Evolutionary conservation across 2,329 filamentous ascomycete species (phyloP).

Genomic region (Fusarium miscanthi): DNA sequence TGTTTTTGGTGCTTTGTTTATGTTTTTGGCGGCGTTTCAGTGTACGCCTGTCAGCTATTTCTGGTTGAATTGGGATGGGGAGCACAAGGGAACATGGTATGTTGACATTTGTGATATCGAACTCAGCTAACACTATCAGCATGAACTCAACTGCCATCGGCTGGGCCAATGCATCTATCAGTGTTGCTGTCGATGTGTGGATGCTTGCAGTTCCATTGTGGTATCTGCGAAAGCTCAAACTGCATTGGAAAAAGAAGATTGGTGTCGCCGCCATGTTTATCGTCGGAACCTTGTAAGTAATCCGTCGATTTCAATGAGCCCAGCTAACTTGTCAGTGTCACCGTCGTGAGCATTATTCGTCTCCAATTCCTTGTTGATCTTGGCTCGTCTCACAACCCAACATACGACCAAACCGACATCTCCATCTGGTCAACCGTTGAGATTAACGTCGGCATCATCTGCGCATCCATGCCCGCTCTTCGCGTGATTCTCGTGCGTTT

Average conservation of each 20-base stretch:
- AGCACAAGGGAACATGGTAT: conserved; percentile 53
- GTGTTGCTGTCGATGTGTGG: conserved; percentile 56
- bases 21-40: conserved; percentile 51
- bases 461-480: conserved; percentile 49
- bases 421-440: conserved; percentile 52
- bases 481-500: conserved; percentile 45
- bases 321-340: conserved; percentile 42
- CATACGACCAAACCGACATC: conserved; percentile 46
- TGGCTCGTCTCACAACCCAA: conserved; percentile 45
- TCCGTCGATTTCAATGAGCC: accelerated
- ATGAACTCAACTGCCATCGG: conserved; percentile 53
- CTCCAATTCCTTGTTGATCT: conserved; percentile 45
- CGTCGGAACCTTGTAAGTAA: conserved; percentile 54
- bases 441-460: conserved; percentile 52
- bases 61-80: conserved; percentile 56
- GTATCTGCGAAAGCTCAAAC: conserved; percentile 49
- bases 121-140: conserved; percentile 5
- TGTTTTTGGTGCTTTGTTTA: conserved; percentile 47
- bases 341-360: conserved; percentile 48
- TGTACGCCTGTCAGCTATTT: conserved; percentile 54
- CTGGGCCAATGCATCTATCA: conserved; percentile 56
- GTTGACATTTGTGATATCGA: neutral
- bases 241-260: conserved; percentile 56
- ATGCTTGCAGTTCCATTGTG: conserved; percentile 57
- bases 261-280: conserved; percentile 57